A percentile compares a stretch with the other conserved stretches of the same genome.
Conservation (phyloP, 345 rosid species). For the Cochlearia excelsa region DNA sequence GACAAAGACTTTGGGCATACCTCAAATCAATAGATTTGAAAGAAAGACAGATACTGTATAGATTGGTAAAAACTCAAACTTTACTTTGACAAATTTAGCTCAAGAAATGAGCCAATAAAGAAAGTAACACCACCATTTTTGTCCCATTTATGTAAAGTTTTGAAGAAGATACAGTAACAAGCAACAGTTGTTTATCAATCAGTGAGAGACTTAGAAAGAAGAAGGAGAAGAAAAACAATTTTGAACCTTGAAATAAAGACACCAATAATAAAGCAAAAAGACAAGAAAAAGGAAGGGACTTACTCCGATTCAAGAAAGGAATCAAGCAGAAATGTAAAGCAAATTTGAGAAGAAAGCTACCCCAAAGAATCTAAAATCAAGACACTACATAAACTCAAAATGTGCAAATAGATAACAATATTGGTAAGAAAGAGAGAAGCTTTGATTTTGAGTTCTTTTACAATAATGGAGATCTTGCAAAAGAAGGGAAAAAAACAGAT, state of each 20-base stretch:
- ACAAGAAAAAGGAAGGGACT: conserved; percentile 8
- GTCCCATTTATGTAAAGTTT: conserved; percentile 10
- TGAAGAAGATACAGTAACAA: conserved; percentile 18
- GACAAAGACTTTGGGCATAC: conserved; percentile 17
- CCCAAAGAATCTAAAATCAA: neutral
- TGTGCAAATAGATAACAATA: conserved; percentile 10
- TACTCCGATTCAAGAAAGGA: conserved; percentile 35
- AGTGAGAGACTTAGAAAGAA: conserved; percentile 6
- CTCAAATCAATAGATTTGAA: conserved; percentile 16
- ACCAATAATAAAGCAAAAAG: neutral
- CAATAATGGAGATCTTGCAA: conserved; percentile 24
- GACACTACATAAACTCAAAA: conserved; percentile 18
- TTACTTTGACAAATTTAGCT: neutral
- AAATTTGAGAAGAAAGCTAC: conserved; percentile 6
- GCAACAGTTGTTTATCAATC: conserved; percentile 27
- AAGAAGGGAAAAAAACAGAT: conserved; percentile 19
- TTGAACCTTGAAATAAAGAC: conserved; percentile 23
- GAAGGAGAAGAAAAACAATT: neutral
- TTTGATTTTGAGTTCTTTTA: neutral
- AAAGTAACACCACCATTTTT: neutral
- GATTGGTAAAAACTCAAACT: conserved; percentile 17
- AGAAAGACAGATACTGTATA: conserved; percentile 18
- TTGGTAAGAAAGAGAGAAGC: conserved; percentile 5
- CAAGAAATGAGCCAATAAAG: conserved; percentile 15
- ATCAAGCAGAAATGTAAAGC: conserved; percentile 22